Conservation (phyloP, 177 flowering plant genomes). For the Vitis hybrid region DNA sequence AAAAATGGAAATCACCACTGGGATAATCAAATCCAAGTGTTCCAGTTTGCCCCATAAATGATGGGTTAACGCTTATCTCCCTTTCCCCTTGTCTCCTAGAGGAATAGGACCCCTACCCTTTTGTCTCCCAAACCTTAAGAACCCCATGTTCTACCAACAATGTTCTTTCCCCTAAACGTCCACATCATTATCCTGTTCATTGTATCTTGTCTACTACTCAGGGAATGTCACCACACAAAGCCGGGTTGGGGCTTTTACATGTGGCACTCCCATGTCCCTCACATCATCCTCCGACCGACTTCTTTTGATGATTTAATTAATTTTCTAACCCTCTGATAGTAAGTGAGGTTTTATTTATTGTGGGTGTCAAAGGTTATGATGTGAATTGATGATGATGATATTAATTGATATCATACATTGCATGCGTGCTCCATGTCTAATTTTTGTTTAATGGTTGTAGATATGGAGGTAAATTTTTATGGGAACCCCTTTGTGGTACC, state of each 20-base stretch:
- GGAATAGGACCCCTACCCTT: conserved; percentile 12
- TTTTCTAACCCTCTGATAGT: background rate
- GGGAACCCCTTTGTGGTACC: no score
- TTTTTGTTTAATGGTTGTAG: background rate
- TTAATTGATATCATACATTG: background rate
- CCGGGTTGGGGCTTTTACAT: conserved; percentile 12
- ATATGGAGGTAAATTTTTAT: no score
- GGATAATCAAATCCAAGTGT: no score
- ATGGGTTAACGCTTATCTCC: background rate
- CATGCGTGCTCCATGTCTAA: background rate
- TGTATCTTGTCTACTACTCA: background rate
- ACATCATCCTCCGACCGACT: background rate
- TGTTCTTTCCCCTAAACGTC: background rate
- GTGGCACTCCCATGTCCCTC: conserved; percentile 8
- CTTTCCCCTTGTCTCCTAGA: no score
- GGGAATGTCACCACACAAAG: conserved; percentile 1
- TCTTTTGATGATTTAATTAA: background rate
- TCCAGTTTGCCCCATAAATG: no score
- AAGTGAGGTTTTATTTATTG: no score
- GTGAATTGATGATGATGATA: background rate
- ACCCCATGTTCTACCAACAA: conserved; percentile 24
- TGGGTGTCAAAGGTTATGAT: no score
- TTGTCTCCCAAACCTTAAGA: conserved; percentile 25
- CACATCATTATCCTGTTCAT: conserved; percentile 13
- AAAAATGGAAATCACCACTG: no score